phyloP scores from a whole-genome alignment of 305 asterid species.

The Ilex paraguariensis region DNA sequence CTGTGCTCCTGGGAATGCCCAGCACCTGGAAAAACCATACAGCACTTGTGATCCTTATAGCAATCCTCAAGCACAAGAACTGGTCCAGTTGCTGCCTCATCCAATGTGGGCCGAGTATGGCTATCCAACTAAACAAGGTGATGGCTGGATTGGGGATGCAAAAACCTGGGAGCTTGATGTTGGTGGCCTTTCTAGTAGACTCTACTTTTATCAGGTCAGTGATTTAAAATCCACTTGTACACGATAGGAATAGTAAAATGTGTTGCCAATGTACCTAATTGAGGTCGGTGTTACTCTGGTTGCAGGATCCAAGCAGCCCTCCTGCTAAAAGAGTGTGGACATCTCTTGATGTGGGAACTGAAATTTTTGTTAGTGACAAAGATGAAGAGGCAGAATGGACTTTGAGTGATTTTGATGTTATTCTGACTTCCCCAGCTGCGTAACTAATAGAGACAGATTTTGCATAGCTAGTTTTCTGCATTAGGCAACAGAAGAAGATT shows the following conservation, averaged over 20 bases:
- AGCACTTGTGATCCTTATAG: conserved; percentile 70
- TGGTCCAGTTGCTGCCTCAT: conserved; percentile 72
- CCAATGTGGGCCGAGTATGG: conserved; percentile 72
- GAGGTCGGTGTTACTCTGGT: not conserved
- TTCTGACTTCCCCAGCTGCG: conserved; percentile 26
- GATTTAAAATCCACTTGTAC: not conserved
- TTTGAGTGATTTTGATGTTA: conserved; percentile 63
- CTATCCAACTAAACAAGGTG: conserved; percentile 58
- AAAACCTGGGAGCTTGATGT: conserved; percentile 70
- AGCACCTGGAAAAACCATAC: conserved; percentile 49
- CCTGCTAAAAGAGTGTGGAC: conserved; percentile 79
- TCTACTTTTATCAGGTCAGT: conserved; percentile 67
- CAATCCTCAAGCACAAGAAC: conserved; percentile 74
- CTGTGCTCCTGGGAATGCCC: conserved; percentile 77
- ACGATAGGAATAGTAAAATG: too few species aligned
- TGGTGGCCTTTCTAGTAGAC: conserved; percentile 66
- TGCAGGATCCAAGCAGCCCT: conserved; percentile 59
- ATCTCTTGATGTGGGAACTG: conserved; percentile 77
- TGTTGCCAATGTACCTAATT: not conserved
- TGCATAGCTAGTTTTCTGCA: not conserved
- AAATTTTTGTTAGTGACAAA: conserved; percentile 64
- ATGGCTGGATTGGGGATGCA: conserved; percentile 67
- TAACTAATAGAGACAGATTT: not conserved
- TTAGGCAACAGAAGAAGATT: not conserved
- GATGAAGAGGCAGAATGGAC: conserved; percentile 80